Base-by-base conservation (phyloP, 208 protist genomes). In the Acanthamoeba triangularis region DNA sequence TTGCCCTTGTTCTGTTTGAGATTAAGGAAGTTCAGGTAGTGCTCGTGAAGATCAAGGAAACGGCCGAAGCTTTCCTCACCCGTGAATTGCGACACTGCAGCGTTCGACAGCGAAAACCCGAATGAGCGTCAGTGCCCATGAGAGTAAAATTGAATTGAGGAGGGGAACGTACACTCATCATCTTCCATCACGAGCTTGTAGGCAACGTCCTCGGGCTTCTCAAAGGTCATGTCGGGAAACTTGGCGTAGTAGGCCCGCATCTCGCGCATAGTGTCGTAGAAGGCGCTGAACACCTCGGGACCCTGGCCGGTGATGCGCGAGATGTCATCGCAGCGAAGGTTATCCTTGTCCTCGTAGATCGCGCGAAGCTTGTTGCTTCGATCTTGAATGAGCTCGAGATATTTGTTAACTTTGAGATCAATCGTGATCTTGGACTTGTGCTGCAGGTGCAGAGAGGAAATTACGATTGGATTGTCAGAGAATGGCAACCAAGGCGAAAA, bases 1-100 rank as follows among this genome's bases (percentile, higher is more conserved):
- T 74, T 93, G 37, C 87, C 87, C 63, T 76, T 93, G 87, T 93
- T 93, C 35, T 93, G 87, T 76, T 93, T 93, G 41, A 93, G 47
- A 10, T 93, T 93, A 49, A 93, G 63, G 63, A 93, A 93, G 41
- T 93, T 69, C 41, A 76, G 35, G 63, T 78, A 93, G 61, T 93
- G 87, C 87, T 93, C 87, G 61, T 93, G 54, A 44, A 93, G 63
- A 76, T 93, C 87, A n/a, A 93, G 41, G 63, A 93, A 93, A 69
- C 87, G 54, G 37, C 87, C 87, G 47, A 78, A 93, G 61, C 87
- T 76, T 44, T 93, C 87, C 63, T 93, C 87, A 78, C 87, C 87
- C 41, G 87, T 93, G 87, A 93, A 93, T 25, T 76, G 87, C 33
- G 54, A 78, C 87, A 93, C 87, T 93, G 63, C 7, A 54, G 56